Percentiles rank a stretch among this genome's conserved stretches.
Evolutionary conservation across 768 basidiomycete species (phyloP).

Genomic region (Mycena filopes): DNA sequence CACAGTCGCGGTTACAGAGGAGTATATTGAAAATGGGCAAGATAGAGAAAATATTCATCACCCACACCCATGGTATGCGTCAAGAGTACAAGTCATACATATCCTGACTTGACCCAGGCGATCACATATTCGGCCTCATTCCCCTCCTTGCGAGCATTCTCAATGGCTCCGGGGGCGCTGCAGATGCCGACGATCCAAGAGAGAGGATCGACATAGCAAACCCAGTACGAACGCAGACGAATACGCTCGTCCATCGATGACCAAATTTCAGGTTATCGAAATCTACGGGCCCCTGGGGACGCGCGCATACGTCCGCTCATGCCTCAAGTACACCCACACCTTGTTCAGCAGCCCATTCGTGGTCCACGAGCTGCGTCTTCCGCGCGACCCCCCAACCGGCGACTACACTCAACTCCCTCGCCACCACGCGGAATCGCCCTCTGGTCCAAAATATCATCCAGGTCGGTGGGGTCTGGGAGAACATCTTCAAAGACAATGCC

Average conservation of each 20-base stretch:
- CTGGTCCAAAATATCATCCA: slow-evolving; percentile 74
- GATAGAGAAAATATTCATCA: slow-evolving; percentile 87
- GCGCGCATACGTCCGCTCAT: slow-evolving; percentile 79
- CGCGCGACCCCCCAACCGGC: slow-evolving; percentile 64
- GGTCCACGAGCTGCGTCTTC: slow-evolving; percentile 84
- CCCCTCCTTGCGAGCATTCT: slow-evolving; percentile 75
- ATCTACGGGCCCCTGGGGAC: slow-evolving; percentile 90
- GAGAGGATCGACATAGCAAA: slow-evolving; percentile 45
- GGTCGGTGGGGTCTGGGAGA: slow-evolving; percentile 69
- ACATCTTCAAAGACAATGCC: slow-evolving; percentile 66
- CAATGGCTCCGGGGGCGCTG: slow-evolving; percentile 79
- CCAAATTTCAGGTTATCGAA: slow-evolving; percentile 65
- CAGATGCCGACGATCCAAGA: slow-evolving; percentile 71
- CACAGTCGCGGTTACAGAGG: slow-evolving; percentile 81
- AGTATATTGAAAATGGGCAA: slow-evolving; percentile 81
- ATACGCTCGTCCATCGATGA: neutral
- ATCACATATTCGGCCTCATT: slow-evolving; percentile 82
- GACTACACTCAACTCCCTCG: slow-evolving; percentile 59
- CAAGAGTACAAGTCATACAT: neutral
- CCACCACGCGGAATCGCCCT: slow-evolving; percentile 63
- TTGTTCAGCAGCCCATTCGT: slow-evolving; percentile 74
- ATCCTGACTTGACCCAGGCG: slow-evolving; percentile 58
- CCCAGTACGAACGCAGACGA: slow-evolving; percentile 43
- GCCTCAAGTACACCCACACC: slow-evolving; percentile 76
- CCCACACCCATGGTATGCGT: slow-evolving; percentile 87